Evolutionary conservation across 495 filamentous ascomycete genomes (phyloP).

Genomic region (Trichoderma orchidacearum): DNA sequence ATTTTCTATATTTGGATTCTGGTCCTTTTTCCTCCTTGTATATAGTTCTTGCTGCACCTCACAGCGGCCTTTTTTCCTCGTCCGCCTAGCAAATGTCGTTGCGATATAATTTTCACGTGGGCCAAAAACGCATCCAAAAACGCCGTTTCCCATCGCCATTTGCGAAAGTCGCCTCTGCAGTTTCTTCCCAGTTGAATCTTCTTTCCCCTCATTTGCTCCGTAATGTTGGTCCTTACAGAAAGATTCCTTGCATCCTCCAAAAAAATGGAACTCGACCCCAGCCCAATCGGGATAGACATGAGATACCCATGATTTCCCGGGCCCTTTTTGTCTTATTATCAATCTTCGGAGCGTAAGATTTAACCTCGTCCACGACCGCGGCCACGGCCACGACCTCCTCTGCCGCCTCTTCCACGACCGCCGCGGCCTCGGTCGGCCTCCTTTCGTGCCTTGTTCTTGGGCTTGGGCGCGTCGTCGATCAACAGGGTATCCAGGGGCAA

Average conservation of each 20-base stretch:
- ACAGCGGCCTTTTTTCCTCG: background rate
- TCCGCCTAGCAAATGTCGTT: background rate
- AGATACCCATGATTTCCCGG: background rate
- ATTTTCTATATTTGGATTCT: background rate
- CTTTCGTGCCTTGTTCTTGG: slow-evolving; percentile 98
- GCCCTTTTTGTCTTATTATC: background rate
- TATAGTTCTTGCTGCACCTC: background rate
- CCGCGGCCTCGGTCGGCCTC: slow-evolving; percentile 50
- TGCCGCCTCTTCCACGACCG: slow-evolving; percentile 38
- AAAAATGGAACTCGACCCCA: background rate
- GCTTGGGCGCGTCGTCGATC: slow-evolving; percentile 92
- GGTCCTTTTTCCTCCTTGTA: background rate
- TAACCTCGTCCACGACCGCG: slow-evolving; percentile 53
- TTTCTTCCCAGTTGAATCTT: background rate
- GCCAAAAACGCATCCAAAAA: background rate
- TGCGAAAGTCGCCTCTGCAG: background rate
- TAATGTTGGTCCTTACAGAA: background rate
- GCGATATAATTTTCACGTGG: background rate
- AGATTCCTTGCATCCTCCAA: background rate
- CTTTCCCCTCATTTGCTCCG: background rate
- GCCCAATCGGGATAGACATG: background rate
- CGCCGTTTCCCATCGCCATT: background rate
- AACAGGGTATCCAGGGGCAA: slow-evolving; percentile 87
- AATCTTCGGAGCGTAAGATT: slow-evolving; percentile 27
- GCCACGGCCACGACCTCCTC: slow-evolving; percentile 48